phyloP scores from a whole-genome alignment of 148 eudicot species.

The Rheum nobile region DNA sequence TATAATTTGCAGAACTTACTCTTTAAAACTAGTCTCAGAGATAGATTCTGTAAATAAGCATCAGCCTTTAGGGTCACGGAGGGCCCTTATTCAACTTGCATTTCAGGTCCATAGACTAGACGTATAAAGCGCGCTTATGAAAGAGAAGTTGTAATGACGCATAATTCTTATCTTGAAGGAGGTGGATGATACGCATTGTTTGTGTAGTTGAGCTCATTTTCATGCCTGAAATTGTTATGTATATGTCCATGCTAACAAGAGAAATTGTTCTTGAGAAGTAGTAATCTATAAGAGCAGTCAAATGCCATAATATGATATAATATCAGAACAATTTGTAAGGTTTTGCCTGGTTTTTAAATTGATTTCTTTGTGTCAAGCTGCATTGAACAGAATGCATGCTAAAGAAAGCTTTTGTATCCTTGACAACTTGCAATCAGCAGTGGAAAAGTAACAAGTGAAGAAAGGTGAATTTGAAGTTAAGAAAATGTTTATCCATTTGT shows the following conservation, averaged over 20 bases:
- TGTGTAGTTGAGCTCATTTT: neutral
- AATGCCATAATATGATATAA: too few species aligned
- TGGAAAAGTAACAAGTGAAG: too few species aligned
- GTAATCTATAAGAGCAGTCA: too few species aligned
- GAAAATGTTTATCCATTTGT: neutral
- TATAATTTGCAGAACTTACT: neutral
- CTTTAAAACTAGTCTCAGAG: neutral
- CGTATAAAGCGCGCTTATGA: neutral
- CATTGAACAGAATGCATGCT: too few species aligned
- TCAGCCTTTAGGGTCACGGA: neutral
- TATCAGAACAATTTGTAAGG: too few species aligned
- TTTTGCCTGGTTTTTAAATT: too few species aligned
- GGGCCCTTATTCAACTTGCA: neutral
- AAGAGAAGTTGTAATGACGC: neutral
- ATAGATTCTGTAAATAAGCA: slow-evolving; percentile 2
- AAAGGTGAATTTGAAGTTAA: neutral
- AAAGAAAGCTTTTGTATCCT: too few species aligned
- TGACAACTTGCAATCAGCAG: too few species aligned
- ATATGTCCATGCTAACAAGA: neutral
- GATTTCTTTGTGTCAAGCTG: too few species aligned
- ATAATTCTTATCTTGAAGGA: neutral
- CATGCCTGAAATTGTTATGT: neutral
- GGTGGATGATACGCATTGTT: neutral
- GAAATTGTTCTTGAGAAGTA: neutral
- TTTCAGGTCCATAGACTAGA: neutral